Conservation (phyloP, 495 filamentous ascomycete species). For the Melanomma pulvis-pyrius region DNA sequence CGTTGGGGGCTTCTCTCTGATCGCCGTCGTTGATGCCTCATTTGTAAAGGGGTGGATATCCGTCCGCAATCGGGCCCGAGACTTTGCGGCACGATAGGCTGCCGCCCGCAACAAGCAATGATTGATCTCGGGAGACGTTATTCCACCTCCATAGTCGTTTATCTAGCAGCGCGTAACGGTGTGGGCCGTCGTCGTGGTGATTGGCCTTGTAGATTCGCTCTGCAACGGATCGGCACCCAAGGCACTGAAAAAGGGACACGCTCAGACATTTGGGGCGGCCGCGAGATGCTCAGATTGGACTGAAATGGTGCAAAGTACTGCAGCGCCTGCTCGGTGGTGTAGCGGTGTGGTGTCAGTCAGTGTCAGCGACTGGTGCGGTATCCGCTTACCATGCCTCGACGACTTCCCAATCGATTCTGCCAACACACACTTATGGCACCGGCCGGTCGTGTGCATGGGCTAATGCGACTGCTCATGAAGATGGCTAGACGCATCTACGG, state of each 20-base stretch:
- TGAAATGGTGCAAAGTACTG: background rate
- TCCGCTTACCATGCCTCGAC: background rate
- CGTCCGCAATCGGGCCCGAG: background rate
- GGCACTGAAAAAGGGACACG: background rate
- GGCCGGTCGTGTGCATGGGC: constrained; percentile 15
- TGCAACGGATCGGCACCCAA: background rate
- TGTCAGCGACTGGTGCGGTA: constrained; percentile 7
- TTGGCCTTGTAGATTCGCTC: background rate
- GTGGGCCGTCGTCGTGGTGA: background rate
- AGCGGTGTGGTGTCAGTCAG: constrained; percentile 18
- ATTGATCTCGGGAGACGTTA: background rate
- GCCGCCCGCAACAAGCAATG: background rate
- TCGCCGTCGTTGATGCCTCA: background rate
- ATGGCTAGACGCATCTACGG: background rate
- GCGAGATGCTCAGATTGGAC: background rate
- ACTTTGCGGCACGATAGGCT: background rate
- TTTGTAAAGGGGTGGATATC: background rate
- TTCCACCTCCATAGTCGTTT: background rate
- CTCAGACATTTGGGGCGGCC: background rate
- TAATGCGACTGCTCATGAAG: background rate
- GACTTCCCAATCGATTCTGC: background rate
- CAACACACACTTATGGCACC: constrained; percentile 2
- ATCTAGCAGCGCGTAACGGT: background rate
- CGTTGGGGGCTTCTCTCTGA: background rate
- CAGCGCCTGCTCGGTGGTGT: background rate